Evolutionary conservation across 108 stramenopile species (phyloP).

Genomic region (Fragilariopsis cylindrus): DNA sequence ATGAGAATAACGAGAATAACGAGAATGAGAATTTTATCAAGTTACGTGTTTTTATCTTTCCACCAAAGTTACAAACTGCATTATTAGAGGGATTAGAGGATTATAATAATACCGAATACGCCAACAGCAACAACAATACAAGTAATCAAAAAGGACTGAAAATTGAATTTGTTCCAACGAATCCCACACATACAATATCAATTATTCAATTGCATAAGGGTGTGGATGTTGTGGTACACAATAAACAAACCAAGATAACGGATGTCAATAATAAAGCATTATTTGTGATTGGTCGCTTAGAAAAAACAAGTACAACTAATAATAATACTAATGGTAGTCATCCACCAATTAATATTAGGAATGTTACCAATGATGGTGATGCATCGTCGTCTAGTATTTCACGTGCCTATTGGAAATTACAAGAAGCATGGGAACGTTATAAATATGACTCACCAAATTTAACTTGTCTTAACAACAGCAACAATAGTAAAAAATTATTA

Average conservation of each 20-base stretch:
- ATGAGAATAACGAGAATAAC: too few species aligned
- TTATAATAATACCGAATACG: not conserved
- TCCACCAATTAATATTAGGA: too few species aligned
- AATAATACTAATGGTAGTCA: too few species aligned
- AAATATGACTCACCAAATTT: not conserved
- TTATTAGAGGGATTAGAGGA: slow-evolving; percentile 16
- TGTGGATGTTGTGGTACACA: not conserved
- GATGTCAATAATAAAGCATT: slow-evolving; percentile 1
- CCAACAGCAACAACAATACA: not conserved
- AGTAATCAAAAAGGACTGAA: too few species aligned
- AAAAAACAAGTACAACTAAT: not conserved
- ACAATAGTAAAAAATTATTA: too few species aligned
- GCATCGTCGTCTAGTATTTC: slow-evolving; percentile 31
- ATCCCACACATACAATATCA: slow-evolving; percentile 9
- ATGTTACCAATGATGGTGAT: not conserved
- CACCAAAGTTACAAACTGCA: slow-evolving; percentile 1
- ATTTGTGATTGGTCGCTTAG: not conserved
- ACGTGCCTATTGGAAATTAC: slow-evolving; percentile 56
- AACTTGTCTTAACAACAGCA: too few species aligned
- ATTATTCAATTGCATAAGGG: not conserved
- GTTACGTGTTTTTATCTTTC: slow-evolving; percentile 24
- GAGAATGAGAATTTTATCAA: not conserved
- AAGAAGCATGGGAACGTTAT: slow-evolving; percentile 67
- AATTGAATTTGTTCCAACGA: not conserved
- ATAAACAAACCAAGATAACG: not conserved